phyloP scores from a whole-genome alignment of 1,139 yeast species.

The Torulaspora pretoriensis region DNA sequence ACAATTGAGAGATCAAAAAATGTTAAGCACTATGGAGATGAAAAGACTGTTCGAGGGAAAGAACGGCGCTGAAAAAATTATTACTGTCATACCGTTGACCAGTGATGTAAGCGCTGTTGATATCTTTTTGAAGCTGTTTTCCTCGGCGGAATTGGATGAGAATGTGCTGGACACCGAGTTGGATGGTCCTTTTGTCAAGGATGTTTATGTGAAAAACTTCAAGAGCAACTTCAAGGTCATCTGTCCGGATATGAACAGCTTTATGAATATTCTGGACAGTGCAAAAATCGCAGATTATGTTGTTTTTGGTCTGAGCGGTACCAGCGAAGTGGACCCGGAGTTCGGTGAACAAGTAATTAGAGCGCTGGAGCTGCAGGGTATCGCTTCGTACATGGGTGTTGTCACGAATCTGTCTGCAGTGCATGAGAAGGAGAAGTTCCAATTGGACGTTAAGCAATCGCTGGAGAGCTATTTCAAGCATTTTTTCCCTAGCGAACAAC shows the following conservation, averaged over 20 bases:
- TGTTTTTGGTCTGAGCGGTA: conserved; percentile 79
- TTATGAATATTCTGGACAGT: conserved; percentile 73
- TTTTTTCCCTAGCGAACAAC: conserved; percentile 85
- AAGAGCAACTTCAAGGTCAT: conserved; percentile 72
- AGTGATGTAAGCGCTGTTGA: conserved; percentile 59
- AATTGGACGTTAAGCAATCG: conserved; percentile 72
- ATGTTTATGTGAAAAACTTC: conserved; percentile 55
- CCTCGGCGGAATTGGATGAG: conserved; percentile 36
- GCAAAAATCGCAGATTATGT: conserved; percentile 88
- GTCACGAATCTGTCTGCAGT: conserved; percentile 64
- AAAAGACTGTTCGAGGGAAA: conserved; percentile 76
- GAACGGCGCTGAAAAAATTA: conserved; percentile 75
- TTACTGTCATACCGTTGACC: conserved; percentile 77
- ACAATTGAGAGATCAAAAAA: conserved; percentile 74
- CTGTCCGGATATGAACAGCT: conserved; percentile 64
- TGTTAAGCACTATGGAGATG: conserved; percentile 44
- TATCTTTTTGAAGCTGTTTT: conserved; percentile 51
- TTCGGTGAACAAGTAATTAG: conserved; percentile 87
- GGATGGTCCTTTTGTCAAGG: conserved; percentile 38
- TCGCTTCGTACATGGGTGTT: conserved; percentile 76
- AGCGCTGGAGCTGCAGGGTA: conserved; percentile 88
- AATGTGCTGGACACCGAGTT: conserved; percentile 19
- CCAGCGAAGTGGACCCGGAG: conserved; percentile 69
- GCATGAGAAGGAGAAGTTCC: conserved; percentile 73
- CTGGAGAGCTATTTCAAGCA: conserved; percentile 78